Conservation (phyloP, 306 rosid genomes). For the Trifolium subterraneum region DNA sequence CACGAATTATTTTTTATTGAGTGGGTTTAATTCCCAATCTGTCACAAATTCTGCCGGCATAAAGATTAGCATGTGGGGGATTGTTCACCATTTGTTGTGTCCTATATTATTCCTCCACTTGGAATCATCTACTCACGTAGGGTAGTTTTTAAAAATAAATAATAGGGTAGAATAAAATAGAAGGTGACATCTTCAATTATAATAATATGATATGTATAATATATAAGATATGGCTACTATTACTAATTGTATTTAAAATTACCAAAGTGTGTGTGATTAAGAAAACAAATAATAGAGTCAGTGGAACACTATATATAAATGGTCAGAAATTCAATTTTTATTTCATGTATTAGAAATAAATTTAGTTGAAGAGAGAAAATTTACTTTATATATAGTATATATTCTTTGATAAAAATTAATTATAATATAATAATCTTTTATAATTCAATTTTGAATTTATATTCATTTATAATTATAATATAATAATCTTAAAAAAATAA, state of each 20-base stretch:
- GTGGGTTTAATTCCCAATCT: constrained; percentile 43
- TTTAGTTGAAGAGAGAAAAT: too few species aligned
- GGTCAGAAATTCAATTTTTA: too few species aligned
- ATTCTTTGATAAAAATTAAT: too few species aligned
- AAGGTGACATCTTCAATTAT: constrained; percentile 45
- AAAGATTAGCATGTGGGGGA: constrained; percentile 56
- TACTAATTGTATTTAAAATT: constrained; percentile 37
- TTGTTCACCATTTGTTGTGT: constrained; percentile 52
- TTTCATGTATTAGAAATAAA: too few species aligned
- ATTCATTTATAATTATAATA: too few species aligned
- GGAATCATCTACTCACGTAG: constrained; percentile 35
- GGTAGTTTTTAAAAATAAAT: background rate
- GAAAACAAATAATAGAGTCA: constrained; percentile 35
- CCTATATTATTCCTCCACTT: constrained; percentile 45
- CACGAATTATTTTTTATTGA: constrained; percentile 36
- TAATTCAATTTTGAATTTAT: too few species aligned
- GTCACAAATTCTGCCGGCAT: constrained; percentile 57
- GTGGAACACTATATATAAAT: too few species aligned
- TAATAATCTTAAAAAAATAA: background rate
- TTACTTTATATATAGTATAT: too few species aligned
- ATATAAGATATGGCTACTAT: constrained; percentile 13
- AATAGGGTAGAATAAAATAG: constrained; percentile 42
- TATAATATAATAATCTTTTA: too few species aligned
- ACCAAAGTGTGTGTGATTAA: constrained; percentile 37
- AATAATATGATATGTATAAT: background rate